Percentiles rank a stretch among this genome's conserved stretches.
Evolutionary conservation across 2,329 filamentous ascomycete genomes (phyloP).

Genomic region (Endoconidiophora polonica): DNA sequence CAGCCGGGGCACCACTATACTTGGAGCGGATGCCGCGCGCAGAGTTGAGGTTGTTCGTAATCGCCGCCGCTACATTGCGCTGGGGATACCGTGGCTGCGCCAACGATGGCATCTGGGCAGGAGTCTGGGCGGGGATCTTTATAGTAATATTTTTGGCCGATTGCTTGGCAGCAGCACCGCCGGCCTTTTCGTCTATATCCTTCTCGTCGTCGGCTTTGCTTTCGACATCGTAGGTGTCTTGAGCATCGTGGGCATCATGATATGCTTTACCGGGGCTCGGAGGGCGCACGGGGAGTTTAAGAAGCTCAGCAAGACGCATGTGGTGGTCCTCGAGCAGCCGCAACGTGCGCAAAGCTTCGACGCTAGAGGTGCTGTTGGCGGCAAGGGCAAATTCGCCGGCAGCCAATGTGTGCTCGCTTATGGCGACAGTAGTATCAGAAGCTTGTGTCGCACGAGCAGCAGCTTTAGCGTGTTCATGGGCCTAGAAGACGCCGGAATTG

Average conservation of each 20-base stretch:
- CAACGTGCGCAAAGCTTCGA: slow-evolving; percentile 68
- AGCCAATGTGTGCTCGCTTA: slow-evolving; percentile 74
- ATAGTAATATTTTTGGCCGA: slow-evolving; percentile 9
- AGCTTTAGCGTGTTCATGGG: slow-evolving; percentile 76
- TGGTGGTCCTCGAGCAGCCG: slow-evolving; percentile 80
- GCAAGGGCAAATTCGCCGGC: slow-evolving; percentile 79
- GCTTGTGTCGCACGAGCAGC: slow-evolving; percentile 63
- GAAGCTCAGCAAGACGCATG: slow-evolving; percentile 61
- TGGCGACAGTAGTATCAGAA: slow-evolving; percentile 61
- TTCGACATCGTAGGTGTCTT: slow-evolving; percentile 15
- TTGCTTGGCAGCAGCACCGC: slow-evolving; percentile 3
- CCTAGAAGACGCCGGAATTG: slow-evolving; percentile 30
- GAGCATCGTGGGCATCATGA: slow-evolving; percentile 18
- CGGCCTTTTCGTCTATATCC: slow-evolving; percentile 22
- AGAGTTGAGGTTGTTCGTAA: slow-evolving; percentile 74
- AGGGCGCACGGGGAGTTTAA: slow-evolving; percentile 55
- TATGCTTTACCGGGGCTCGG: slow-evolving; percentile 30
- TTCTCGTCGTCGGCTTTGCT: slow-evolving; percentile 13
- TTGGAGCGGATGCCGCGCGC: slow-evolving; percentile 60
- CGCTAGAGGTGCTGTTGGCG: slow-evolving; percentile 48
- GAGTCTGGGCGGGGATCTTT: slow-evolving; percentile 20
- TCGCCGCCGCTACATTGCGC: slow-evolving; percentile 62
- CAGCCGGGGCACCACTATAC: slow-evolving; percentile 49
- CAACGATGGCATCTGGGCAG: slow-evolving; percentile 32
- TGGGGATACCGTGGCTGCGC: slow-evolving; percentile 11